Evolutionary conservation across 129 eudicot genomes (phyloP).

Genomic region (Sambucus nigra): DNA sequence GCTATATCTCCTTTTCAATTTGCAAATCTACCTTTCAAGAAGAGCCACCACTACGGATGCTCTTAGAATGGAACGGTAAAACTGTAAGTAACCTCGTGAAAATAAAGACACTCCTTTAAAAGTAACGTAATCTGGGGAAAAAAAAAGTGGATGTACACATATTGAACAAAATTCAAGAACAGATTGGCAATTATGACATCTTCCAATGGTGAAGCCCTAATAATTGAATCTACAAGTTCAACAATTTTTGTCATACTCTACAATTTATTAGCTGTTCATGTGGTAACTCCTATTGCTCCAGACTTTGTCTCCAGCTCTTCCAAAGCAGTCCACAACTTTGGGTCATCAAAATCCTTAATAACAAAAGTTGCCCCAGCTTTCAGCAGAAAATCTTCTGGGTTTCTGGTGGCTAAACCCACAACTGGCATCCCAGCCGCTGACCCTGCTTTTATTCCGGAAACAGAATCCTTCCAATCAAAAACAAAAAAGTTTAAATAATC

Average conservation of each 20-base stretch:
- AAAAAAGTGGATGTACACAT: not conserved
- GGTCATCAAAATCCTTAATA: conserved; percentile 64
- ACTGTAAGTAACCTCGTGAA: too few relatives aligned
- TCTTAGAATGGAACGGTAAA: too few relatives aligned
- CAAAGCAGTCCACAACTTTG: conserved; percentile 60
- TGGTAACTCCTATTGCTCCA: conserved; percentile 6
- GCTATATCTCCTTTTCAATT: too few relatives aligned
- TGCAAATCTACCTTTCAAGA: too few relatives aligned
- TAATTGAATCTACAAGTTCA: conserved; percentile 7
- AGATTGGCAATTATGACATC: not conserved
- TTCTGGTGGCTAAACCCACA: conserved; percentile 65
- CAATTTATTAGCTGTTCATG: conserved; percentile 9
- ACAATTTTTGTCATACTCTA: not conserved
- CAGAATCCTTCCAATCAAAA: conserved; percentile 59
- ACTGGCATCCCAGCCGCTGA: conserved; percentile 86
- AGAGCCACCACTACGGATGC: too few relatives aligned
- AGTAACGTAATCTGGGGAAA: too few relatives aligned
- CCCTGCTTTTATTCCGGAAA: conserved; percentile 87
- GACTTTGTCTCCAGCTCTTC: conserved; percentile 31
- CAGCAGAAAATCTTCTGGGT: conserved; percentile 47
- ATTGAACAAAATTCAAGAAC: not conserved
- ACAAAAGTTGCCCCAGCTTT: conserved; percentile 72
- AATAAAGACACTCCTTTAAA: too few relatives aligned
- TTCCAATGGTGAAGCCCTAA: not conserved
- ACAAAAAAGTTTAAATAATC: not conserved